Evolutionary conservation across 202 grass and related monocot genomes (phyloP), one percentile per base, ranked within the genome.

Genomic region (Bolboschoenoplectus hybrid): DNA sequence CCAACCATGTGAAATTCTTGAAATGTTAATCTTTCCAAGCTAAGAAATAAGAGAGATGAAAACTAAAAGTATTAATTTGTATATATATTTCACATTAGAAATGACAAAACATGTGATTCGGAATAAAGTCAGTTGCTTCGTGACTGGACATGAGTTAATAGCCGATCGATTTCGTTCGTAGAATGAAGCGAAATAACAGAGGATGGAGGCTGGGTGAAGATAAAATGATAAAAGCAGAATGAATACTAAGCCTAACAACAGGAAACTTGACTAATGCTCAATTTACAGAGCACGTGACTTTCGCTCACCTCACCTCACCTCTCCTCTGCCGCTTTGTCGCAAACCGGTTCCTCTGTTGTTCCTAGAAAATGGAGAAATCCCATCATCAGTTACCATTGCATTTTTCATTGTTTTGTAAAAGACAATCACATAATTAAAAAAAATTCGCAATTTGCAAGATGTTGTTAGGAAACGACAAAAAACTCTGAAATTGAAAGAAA

Each of bases 131-230:
- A 10, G 16, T 16, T 40, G 26, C 36, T 67, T 16, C 39, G 36
- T 67, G 9, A 12, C 63, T 67, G 63, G 4, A 67, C 64, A 72
- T 19, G 1, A 20, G 68, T 72, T 71, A 17, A 8, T 3, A 19
- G 17, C n/a, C 40, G 16, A 16, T 19, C 0, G 20, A 44, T 74
- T 53, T 14, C 3, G 36, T 3, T 41, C 14, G 58, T 79, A 35
- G 72, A 75, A 79, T 79, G 12, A 79, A 56, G 1, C 7, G 50
- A 57, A 79, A 79, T 77, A 79, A 57, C 74, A 79, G 74, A 79
- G 74, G 6, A 79, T 9, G 50, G 13, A 13, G 0, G 51, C 6
- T 58, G 7, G 34, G 74, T 19, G 58, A 40, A 79, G 74, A 40
- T 60, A 79, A 41, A 26, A 26, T 26, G 74, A 40, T 60, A 79